Conservation (phyloP, 768 basidiomycete genomes). For the Basidioascus undulatus region DNA sequence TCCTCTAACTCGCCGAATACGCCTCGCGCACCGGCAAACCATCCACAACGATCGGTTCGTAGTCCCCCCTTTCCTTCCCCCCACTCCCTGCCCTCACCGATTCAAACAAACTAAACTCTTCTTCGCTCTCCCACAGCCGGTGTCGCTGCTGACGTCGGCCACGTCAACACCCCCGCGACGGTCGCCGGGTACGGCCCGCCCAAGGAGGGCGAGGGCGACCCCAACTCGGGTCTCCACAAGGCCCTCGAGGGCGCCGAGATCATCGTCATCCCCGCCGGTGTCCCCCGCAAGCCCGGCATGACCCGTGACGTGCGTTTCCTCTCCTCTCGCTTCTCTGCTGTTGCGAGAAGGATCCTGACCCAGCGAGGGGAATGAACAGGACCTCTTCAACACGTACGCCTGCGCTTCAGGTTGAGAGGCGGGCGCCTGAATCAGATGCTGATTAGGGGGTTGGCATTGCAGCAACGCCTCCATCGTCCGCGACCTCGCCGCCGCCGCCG, state of each 20-base stretch:
- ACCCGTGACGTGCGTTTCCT: slow-evolving; percentile 43
- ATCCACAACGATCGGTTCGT: no score
- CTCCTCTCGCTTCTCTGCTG: neutral
- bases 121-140: slow-evolving; percentile 87
- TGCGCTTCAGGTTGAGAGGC: no score
- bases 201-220: slow-evolving; percentile 45
- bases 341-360: no score
- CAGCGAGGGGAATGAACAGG: no score
- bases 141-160: slow-evolving; percentile 91
- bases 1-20: no score
- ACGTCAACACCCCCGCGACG: slow-evolving; percentile 39
- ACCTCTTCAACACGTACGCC: slow-evolving; percentile 91
- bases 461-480: slow-evolving; percentile 95
- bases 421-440: no score
- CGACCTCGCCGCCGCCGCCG: slow-evolving; percentile 73
- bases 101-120: neutral
- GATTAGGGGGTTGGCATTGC: neutral
- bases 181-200: slow-evolving; percentile 12
- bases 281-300: slow-evolving; percentile 71
- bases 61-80: no score
- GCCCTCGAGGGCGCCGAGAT: slow-evolving; percentile 77
- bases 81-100: neutral
- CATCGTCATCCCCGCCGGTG: slow-evolving; percentile 95
- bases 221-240: slow-evolving; percentile 65
- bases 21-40: no score